Conservation (phyloP, 2,329 filamentous ascomycete genomes). For the Calonectria crousiana region DNA sequence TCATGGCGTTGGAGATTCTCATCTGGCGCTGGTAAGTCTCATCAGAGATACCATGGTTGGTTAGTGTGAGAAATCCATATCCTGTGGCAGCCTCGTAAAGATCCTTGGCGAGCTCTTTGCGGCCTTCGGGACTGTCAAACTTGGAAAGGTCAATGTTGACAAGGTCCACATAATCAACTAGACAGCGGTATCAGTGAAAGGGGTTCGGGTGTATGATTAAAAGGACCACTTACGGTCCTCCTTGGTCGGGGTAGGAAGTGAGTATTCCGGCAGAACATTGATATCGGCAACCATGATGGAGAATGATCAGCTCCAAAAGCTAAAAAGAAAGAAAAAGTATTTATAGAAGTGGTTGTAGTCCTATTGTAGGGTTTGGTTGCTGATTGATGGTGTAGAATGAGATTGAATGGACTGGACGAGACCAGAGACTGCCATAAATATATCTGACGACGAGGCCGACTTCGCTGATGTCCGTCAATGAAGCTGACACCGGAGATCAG, state of each 20-base stretch:
- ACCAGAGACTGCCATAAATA: conserved; percentile 10
- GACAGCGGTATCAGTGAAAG: neutral
- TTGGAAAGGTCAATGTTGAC: conserved; percentile 44
- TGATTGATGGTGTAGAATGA: neutral
- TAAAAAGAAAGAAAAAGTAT: neutral
- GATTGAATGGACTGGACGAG: neutral
- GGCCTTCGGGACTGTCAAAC: conserved; percentile 41
- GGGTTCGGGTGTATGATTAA: neutral
- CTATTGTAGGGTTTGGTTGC: neutral
- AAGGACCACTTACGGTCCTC: conserved; percentile 17
- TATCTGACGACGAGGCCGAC: conserved; percentile 11
- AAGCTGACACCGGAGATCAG: neutral
- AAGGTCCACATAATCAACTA: conserved; percentile 45
- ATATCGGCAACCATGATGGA: conserved; percentile 19
- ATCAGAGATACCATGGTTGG: conserved; percentile 45
- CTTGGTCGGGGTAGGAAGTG: conserved; percentile 16
- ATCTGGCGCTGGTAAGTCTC: conserved; percentile 43
- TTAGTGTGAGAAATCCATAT: conserved; percentile 43
- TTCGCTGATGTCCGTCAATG: neutral
- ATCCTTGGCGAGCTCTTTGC: conserved; percentile 43
- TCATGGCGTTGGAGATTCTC: conserved; percentile 43
- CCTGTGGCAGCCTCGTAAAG: conserved; percentile 46
- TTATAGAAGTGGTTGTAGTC: neutral
- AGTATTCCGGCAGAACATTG: conserved; percentile 16
- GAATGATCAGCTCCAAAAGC: neutral